phyloP scores from a whole-genome alignment of 495 filamentous ascomycete species.

The Tuber aestivum region DNA sequence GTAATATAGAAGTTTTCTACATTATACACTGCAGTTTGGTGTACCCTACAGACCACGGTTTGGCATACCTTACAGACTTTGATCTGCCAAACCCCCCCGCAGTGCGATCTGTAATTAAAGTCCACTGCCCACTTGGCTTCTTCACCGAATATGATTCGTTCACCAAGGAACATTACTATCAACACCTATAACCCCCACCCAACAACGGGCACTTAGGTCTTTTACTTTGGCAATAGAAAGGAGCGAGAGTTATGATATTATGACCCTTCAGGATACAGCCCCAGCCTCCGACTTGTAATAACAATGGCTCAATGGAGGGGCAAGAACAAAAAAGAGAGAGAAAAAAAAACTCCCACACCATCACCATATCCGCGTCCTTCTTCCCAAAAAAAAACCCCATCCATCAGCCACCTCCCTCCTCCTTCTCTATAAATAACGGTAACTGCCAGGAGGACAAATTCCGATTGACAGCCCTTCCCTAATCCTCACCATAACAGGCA shows the following conservation, averaged over 20 bases:
- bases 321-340: neutral
- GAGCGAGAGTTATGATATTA: neutral
- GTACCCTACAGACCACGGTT: no score
- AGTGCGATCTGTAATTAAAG: neutral
- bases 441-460: neutral
- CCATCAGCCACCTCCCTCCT: neutral
- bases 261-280: neutral
- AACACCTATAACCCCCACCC: neutral
- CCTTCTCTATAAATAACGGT: neutral
- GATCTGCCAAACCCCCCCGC: no score
- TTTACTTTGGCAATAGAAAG: neutral
- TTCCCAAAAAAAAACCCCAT: neutral
- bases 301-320: neutral
- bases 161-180: neutral
- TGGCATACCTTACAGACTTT: no score
- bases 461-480: no score
- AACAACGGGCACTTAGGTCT: neutral
- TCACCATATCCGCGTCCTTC: neutral
- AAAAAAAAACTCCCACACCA: neutral
- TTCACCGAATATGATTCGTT: neutral
- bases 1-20: no score
- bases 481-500: neutral
- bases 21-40: no score
- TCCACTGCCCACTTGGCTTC: neutral
- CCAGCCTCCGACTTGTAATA: neutral